phyloP scores from a whole-genome alignment of 331 rosid species.

The Pyrus hybrid region DNA sequence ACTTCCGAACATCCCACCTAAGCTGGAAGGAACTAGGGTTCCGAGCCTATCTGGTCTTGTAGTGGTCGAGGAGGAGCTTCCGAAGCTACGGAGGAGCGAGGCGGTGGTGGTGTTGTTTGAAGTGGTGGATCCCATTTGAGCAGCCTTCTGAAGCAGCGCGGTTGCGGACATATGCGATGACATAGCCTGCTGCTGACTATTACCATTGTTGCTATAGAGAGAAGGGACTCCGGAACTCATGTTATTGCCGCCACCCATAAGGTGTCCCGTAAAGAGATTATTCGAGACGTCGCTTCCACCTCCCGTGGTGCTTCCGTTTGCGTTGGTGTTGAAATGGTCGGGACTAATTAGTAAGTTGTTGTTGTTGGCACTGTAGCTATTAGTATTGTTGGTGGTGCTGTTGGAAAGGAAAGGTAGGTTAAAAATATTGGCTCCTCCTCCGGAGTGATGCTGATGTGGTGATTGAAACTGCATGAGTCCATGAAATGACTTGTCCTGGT shows the following conservation, averaged over 20 bases:
- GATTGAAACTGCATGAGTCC: conserved; percentile 49
- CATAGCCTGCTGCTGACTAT: conserved; percentile 5
- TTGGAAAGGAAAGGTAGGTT: conserved; percentile 49
- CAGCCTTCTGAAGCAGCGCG: conserved; percentile 84
- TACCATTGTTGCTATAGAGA: conserved; percentile 36
- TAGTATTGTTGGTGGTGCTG: conserved; percentile 19
- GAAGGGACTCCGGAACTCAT: conserved; percentile 43
- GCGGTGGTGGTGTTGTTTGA: conserved; percentile 46
- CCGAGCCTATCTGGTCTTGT: conserved; percentile 20
- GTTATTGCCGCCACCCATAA: conserved; percentile 27
- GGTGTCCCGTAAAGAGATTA: conserved; percentile 28
- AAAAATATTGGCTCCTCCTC: conserved; percentile 36
- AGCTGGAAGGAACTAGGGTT: conserved; percentile 12
- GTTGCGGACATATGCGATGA: conserved; percentile 81
- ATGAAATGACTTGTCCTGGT: conserved; percentile 46
- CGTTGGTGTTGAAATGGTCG: conserved; percentile 29
- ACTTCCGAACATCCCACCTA: conserved; percentile 29
- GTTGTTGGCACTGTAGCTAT: not conserved
- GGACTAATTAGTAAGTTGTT: conserved; percentile 28
- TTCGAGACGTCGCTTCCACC: conserved; percentile 5
- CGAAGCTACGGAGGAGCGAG: conserved; percentile 60
- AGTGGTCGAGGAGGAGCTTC: conserved; percentile 36
- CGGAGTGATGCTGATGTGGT: not conserved
- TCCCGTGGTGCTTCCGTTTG: not conserved
- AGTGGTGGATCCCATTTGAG: conserved; percentile 5